Base-by-base conservation (phyloP, 2,329 filamentous ascomycete genomes). In the Arachnomyces sp. region DNA sequence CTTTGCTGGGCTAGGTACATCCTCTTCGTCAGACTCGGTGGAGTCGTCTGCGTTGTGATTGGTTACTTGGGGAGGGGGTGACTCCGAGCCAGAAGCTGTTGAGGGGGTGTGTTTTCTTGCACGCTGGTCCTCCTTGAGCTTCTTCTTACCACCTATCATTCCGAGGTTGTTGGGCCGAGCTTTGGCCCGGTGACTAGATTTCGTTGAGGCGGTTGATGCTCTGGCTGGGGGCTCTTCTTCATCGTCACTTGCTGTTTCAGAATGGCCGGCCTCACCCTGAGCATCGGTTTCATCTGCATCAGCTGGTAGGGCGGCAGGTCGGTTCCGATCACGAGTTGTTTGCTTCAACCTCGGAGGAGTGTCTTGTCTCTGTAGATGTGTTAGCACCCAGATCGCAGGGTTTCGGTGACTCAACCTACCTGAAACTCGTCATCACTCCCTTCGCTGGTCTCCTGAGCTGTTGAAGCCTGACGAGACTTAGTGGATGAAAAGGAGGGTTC, bases 391-490 rank as follows among this genome's bases (percentile, higher is more conserved):
- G 13, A 38, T 40, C 17, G 20, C 18, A 5, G 14, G 32, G 16
- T 6, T 7, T 35, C 25, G 38, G 12, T 8, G 30, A 13, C n/a
- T 2, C 9, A 29, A 45, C 51, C 37, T 55, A 65, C 63, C 55
- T 65, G 54, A 39, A 66, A 61, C 38, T 62, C 61, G 42, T 58
- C 60, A 15, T 57, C 56, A 15, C 57, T 60, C 17, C 52, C 57
- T 20, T 46, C 48, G 12, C 50, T 49, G 12, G 45, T 47, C 30
- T 55, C 50, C 31, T 53, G 43, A 3, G 39, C 31, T 5, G 11
- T 12, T 11, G 40, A 28, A 31, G 39, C 17, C 29, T 36, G 7
- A 18, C 29, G 20, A 30, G 39, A 35, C 13, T 31, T 31, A n/a
- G 42, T 17, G 45, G 38, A 25, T 45, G 36, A 16, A 29, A 31